These are phyloP conservation scores for Podaxis sp. DNA, from an alignment of 768 basidiomycete genomes.

Conservation along the genomic window DNA sequence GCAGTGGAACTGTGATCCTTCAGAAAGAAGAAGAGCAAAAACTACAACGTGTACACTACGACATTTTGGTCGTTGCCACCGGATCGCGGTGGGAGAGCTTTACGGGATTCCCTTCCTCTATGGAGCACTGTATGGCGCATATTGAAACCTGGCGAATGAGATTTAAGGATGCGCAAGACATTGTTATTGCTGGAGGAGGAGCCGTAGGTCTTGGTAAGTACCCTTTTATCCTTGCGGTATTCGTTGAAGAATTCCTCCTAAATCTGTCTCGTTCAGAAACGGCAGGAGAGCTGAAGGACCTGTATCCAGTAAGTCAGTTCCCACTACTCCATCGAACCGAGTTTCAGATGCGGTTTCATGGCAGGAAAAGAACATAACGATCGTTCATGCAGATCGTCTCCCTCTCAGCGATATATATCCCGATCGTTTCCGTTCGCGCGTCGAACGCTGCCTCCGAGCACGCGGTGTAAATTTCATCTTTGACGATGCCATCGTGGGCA, in stretches of 20 bases:
- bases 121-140: slow-evolving; percentile 17
- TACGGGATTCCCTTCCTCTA: slow-evolving; percentile 29
- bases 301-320: slow-evolving; percentile 22
- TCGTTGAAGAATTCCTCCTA: slow-evolving; percentile 12
- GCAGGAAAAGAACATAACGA: slow-evolving; percentile 47
- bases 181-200: slow-evolving; percentile 29
- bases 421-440: slow-evolving; percentile 42
- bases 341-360: not conserved
- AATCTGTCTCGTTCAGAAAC: slow-evolving; percentile 17
- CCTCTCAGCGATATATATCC: slow-evolving; percentile 57
- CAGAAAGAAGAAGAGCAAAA: slow-evolving; percentile 1
- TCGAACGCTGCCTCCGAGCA: slow-evolving; percentile 36
- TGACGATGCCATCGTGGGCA: slow-evolving; percentile 46
- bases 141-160: slow-evolving; percentile 23
- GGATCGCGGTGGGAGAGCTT: slow-evolving; percentile 49
- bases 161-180: slow-evolving; percentile 24
- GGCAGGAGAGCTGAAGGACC: slow-evolving; percentile 27
- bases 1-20: slow-evolving; percentile 10
- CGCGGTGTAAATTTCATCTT: slow-evolving; percentile 51
- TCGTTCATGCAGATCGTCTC: slow-evolving; percentile 49
- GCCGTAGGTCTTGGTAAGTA: slow-evolving; percentile 27
- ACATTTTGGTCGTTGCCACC: slow-evolving; percentile 55
- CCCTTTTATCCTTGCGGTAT: not conserved
- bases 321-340: not conserved
- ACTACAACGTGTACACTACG: slow-evolving; percentile 29